Evolutionary conservation across 192 early-diverging fungal species (phyloP), one percentile per base, ranked within the genome.

Genomic region (Radiomyces spectabilis): DNA sequence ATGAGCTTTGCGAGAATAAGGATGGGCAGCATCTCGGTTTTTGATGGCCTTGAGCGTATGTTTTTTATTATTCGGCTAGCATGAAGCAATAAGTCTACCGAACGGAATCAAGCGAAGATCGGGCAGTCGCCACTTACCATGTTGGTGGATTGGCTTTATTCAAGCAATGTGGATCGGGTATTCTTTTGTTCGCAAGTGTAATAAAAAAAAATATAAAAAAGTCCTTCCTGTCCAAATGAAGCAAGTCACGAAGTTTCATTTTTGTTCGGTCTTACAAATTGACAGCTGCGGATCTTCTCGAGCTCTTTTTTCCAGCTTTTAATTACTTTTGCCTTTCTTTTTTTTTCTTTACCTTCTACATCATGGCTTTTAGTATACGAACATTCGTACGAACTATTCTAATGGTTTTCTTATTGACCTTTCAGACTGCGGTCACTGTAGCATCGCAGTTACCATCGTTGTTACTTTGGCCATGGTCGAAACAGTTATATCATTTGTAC

Each of bases 31-130:
- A 37, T 75, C 68, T 55, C 69, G 63, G 48, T 79, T 79, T 57
- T 80, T 80, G 66, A 78, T 76, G 29, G 78, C 48, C 42, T 80
- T 79, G 40, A 80, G 53, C 48, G 78, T 80, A 45, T 76, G 70
- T 59, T 61, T 50, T 53, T 76, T 75, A 51, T 76, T 78, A 43
- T 76, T 76, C n/a, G 73, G 71, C 64, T 65, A 42, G 21, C 10
- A 30, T 6, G 21, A 41, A 45, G 30, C 27, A 22, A 45, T 15
- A 30, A 0, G 16, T 27, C n/a, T n/a, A n/a, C n/a, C n/a, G n/a
- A 30, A 16, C 9, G 30, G 30, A 48, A 43, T 21, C 7, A 43
- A 43, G 24, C 18, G 42, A 24, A 16, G 19, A 43, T 16, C 6
- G 42, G 6, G 35, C 8, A n/a, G n/a, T 37, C 19, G 15, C 5